Base-by-base conservation (phyloP, 495 filamentous ascomycete genomes). In the Jackrogersella multiformis region DNA sequence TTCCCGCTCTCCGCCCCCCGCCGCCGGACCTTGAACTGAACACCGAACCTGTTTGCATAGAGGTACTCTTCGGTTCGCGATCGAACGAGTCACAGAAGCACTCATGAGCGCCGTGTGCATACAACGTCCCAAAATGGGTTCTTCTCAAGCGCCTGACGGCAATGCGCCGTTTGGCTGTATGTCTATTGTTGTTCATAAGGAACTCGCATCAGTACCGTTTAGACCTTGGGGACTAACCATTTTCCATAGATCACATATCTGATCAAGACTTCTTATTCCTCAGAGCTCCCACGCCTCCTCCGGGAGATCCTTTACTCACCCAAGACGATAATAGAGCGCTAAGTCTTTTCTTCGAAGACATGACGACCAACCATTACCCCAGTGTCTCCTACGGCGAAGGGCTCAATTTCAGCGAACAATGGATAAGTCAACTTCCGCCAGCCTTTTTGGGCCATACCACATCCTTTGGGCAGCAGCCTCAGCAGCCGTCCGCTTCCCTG, bases 131-230 rank as follows among this genome's bases (percentile, higher is more conserved):
- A 78, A 73, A 58, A 83, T 83, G 80, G 78, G 76, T 78, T 79
- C 78, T 53, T 76, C 72, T 67, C 74, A 78, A 64, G 71, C 73
- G 63, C 74, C 76, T 51, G 72, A 78, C 56, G 66, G 68, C 59
- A 74, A 78, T 55, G 65, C 77, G 70, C 86, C 85, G 16, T 89
- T 89, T 80, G 87, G 86, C 60, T 89, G 87, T 89, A 74, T 66
- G 87, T 83, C 10, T 65, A 20, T 23, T 34, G 24, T 28, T 16
- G 13, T 28, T 41, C 30, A 34, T 51, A 15, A n/a, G 44, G 6
- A 36, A 48, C 16, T 35, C 18, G 24, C 15, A 20, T 10, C 20
- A 42, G 5, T 18, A n/a, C 8, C 20, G 49, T 62, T 45, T 39
- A 49, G 16, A 54, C 7, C 44, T 10, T 18, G 20, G 20, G 36